phyloP scores from a whole-genome alignment of 2,329 filamentous ascomycete genomes.

The Fusarium setosum region DNA sequence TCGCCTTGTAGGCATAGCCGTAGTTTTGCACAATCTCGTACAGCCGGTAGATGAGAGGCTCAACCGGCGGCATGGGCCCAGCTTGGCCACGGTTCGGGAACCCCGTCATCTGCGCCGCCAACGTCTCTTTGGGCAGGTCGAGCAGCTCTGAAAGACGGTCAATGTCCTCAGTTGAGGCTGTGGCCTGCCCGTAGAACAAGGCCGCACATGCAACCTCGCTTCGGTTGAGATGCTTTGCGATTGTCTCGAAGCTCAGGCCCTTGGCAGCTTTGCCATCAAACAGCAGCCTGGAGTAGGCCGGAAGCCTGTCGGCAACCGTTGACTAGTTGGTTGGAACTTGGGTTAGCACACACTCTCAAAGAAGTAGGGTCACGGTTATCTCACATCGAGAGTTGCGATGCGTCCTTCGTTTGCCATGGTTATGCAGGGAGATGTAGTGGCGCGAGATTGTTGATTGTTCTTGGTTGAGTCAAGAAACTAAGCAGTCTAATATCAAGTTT shows the following conservation, averaged over 20 bases:
- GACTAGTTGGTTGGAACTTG: slow-evolving; percentile 56
- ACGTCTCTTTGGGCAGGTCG: slow-evolving; percentile 64
- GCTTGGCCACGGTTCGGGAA: slow-evolving; percentile 85
- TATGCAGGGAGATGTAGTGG: slow-evolving; percentile 1
- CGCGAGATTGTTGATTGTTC: slow-evolving; percentile 6
- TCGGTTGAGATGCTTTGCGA: slow-evolving; percentile 78
- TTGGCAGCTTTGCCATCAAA: slow-evolving; percentile 78
- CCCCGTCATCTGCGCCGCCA: slow-evolving; percentile 73
- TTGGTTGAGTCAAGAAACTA: slow-evolving; percentile 1
- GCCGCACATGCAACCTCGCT: slow-evolving; percentile 88
- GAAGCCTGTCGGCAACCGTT: slow-evolving; percentile 75
- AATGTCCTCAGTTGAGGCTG: slow-evolving; percentile 76
- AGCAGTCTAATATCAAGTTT: slow-evolving; percentile 11
- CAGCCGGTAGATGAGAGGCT: slow-evolving; percentile 78
- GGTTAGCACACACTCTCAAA: slow-evolving; percentile 13
- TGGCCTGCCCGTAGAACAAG: slow-evolving; percentile 89
- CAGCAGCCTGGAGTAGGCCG: slow-evolving; percentile 76
- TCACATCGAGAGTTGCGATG: slow-evolving; percentile 53
- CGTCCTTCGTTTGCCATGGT: slow-evolving; percentile 42
- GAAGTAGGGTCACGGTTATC: slow-evolving; percentile 4
- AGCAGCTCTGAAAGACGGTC: slow-evolving; percentile 75
- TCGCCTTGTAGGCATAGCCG: slow-evolving; percentile 94
- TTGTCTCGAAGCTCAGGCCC: slow-evolving; percentile 81
- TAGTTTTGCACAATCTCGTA: slow-evolving; percentile 98
- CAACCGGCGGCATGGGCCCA: slow-evolving; percentile 51